Conservation (phyloP, 2,329 filamentous ascomycete genomes). For the Diaporthe citriasiana region DNA sequence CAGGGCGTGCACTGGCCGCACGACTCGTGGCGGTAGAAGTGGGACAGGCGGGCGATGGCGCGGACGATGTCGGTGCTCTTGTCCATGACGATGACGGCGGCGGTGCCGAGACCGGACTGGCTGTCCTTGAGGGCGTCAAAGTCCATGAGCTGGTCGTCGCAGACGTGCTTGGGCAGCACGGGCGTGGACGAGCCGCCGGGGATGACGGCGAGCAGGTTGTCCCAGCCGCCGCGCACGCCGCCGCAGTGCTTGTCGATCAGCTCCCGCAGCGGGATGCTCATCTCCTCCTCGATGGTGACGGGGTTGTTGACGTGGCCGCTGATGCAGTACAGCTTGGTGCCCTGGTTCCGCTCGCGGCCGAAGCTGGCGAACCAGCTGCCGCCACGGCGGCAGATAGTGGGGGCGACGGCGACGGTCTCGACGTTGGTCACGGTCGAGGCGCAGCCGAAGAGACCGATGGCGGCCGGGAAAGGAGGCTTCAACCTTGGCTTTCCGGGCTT, state of each 20-base stretch:
- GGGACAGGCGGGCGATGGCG: conserved; percentile 90
- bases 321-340: conserved; percentile 98
- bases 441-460: conserved; percentile 97
- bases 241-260: conserved; percentile 99
- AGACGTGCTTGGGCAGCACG: conserved; percentile 89
- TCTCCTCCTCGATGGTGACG: conserved; percentile 97
- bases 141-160: conserved; percentile 98
- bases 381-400: conserved; percentile 94
- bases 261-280: conserved; percentile 96
- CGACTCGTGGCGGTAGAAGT: conserved; percentile 98
- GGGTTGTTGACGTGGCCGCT: conserved; percentile 99
- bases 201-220: conserved; percentile 95
- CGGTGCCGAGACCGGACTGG: conserved; percentile 96
- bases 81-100: conserved; percentile 99
- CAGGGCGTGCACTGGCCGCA: conserved; percentile 99
- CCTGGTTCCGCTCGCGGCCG: conserved; percentile 94
- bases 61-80: conserved; percentile 97
- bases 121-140: conserved; percentile 98
- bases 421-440: conserved; percentile 98
- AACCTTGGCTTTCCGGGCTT: conserved; percentile 98
- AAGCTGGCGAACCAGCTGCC: conserved; percentile 94
- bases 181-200: conserved; percentile 97
- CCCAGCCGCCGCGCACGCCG: conserved; percentile 96
- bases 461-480: conserved; percentile 98
- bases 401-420: conserved; percentile 94